Base-by-base conservation (phyloP, 495 filamentous ascomycete species). In the Hypoxylon cercidicola region DNA sequence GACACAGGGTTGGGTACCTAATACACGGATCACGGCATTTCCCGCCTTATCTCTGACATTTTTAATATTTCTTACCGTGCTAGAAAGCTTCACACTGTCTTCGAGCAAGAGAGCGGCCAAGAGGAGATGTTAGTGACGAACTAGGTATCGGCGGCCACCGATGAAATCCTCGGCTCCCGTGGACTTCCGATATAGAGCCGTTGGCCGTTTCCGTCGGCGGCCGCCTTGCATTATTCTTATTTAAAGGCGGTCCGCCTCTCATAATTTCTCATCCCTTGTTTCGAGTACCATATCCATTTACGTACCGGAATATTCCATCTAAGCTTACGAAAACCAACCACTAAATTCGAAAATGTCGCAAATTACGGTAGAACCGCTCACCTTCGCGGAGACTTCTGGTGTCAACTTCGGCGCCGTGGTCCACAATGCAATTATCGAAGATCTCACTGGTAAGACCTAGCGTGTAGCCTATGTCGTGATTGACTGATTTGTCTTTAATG, bases 371-470 rank as follows among this genome's bases (percentile, higher is more conserved):
- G 74, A 72, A 20, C 84, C 81, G 32, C 60, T 87, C 19, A 20
- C 72, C 9, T 68, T 73, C 28, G 79, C 80, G 1, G 28, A 53
- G 2, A 48, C 45, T 15, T 87, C 84, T 9, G 62, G 77, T 8
- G 76, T 86, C 58, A 74, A 88, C 62, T 88, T 90, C 50, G 87
- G 88, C 5, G 86, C 85, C 4, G 66, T 81, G 18, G 76, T 88
- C 59, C 72, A 78, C 1, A 80, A 86, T 35, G 76, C 83, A 39
- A 79, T 88, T 57, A 62, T 90, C 20, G 84, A 90, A 71, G 81
- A 85, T 54, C 71, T 90, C 63, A 83, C 77, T 41, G 87, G 78
- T 80, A 79, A 79, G 76, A 80, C 79, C 16, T 30, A 41, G 16
- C 39, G 10, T 28, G 34, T 18, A 59, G 6, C 12, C 21, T 25